phyloP scores from a whole-genome alignment of 23 red algal genomes.

The Cyanidium caldarium region DNA sequence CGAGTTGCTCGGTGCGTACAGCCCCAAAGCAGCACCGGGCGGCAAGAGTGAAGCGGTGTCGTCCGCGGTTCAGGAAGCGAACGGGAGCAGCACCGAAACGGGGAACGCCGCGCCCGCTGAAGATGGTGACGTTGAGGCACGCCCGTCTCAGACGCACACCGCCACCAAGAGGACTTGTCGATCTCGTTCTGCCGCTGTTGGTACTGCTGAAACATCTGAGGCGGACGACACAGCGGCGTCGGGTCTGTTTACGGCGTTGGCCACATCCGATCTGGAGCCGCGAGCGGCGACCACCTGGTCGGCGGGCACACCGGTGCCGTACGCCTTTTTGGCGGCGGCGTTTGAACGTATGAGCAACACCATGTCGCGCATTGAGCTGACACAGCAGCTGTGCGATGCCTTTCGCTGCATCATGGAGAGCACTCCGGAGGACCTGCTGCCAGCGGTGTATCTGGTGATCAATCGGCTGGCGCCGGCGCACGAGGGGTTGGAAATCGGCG shows the following conservation, averaged over 20 bases:
- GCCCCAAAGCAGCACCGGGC: too few species aligned
- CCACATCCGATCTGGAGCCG: not conserved
- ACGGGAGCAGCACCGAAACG: too few species aligned
- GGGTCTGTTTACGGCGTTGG: not conserved
- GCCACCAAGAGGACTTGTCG: too few species aligned
- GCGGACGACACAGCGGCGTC: too few species aligned
- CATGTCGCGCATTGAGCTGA: constrained; percentile 52
- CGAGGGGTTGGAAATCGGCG: constrained; percentile 75
- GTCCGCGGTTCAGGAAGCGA: too few species aligned
- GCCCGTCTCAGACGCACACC: too few species aligned
- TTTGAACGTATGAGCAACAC: constrained; percentile 49
- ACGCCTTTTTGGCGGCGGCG: constrained; percentile 51
- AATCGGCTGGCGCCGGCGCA: constrained; percentile 74
- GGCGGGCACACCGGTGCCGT: constrained; percentile 33
- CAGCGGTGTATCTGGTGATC: constrained; percentile 60
- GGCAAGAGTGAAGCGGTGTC: too few species aligned
- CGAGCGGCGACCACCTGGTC: constrained; percentile 17
- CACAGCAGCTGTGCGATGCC: constrained; percentile 30
- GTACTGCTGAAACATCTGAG: too few species aligned
- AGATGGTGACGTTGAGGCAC: too few species aligned
- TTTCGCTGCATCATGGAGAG: constrained; percentile 37
- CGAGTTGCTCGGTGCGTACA: too few species aligned
- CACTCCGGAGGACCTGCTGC: constrained; percentile 63
- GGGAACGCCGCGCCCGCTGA: too few species aligned
- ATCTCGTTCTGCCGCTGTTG: too few species aligned